phyloP scores from a whole-genome alignment of 441 rosid species.

The Lepidium campestre region DNA sequence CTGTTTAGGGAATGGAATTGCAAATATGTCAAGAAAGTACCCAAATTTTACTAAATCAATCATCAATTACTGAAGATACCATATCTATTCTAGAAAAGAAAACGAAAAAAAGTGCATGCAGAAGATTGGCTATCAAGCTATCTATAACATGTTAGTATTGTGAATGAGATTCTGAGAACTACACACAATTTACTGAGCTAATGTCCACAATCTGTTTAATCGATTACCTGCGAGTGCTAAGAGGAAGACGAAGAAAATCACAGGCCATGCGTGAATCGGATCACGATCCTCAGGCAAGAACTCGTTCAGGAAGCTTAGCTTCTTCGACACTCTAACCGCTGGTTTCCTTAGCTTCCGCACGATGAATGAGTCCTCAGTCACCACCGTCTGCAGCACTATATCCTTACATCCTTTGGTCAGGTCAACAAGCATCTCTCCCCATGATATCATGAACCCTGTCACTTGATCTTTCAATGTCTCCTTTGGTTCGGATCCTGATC shows the following conservation, averaged over 20 bases:
- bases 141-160: background rate
- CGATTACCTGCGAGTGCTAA: slow-evolving; percentile 70
- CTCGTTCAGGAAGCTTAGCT: slow-evolving; percentile 68
- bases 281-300: slow-evolving; percentile 98
- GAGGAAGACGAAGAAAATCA: slow-evolving; percentile 62
- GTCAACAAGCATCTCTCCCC: slow-evolving; percentile 87
- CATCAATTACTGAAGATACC: background rate
- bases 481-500: slow-evolving; percentile 29
- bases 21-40: background rate
- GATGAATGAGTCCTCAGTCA: slow-evolving; percentile 69
- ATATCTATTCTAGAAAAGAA: background rate
- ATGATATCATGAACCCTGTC: slow-evolving; percentile 66
- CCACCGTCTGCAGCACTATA: slow-evolving; percentile 62
- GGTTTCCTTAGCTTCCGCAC: slow-evolving; percentile 68
- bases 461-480: slow-evolving; percentile 67
- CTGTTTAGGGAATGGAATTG: background rate
- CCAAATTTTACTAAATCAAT: background rate
- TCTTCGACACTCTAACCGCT: slow-evolving; percentile 48
- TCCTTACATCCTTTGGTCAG: slow-evolving; percentile 76
- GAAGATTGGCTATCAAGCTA: background rate
- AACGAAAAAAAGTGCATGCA: background rate
- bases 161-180: background rate
- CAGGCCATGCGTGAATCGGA: slow-evolving; percentile 84
- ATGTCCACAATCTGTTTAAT: background rate
- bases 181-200: background rate